These are phyloP conservation scores for Sporisorium iseilematis-ciliati DNA, from an alignment of 1,284 basidiomycete species.

Conservation along the genomic window DNA sequence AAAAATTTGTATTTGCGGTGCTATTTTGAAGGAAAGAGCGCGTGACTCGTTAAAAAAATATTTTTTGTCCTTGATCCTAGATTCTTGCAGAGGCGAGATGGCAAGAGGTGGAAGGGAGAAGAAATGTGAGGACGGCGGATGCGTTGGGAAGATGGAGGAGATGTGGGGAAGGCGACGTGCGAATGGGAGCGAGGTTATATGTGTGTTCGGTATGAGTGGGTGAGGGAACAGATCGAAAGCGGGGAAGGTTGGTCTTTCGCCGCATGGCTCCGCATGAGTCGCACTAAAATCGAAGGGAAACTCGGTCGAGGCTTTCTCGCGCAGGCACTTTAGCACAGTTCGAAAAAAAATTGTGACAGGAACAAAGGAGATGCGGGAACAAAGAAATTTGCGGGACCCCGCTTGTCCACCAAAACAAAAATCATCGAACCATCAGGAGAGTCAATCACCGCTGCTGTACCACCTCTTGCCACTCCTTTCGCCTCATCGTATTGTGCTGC, in stretches of 20 bases:
- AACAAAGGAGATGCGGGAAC: no score
- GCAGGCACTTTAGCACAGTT: constrained; percentile 4
- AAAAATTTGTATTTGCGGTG: constrained; percentile 1
- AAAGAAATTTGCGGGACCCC: constrained; percentile 1
- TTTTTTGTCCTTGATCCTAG: background rate
- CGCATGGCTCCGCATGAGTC: background rate
- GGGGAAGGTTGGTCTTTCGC: constrained; percentile 1
- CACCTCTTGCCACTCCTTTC: no score
- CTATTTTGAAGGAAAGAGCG: background rate
- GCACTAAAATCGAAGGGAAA: background rate
- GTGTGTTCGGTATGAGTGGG: background rate
- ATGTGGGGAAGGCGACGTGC: constrained; percentile 1
- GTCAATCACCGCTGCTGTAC: background rate
- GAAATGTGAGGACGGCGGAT: constrained; percentile 9
- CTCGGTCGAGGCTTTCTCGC: background rate
- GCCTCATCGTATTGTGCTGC: no score
- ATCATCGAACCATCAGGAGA: background rate
- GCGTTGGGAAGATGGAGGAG: no score
- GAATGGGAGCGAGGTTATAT: constrained; percentile 17
- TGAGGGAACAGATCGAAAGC: constrained; percentile 2
- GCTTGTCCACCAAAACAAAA: background rate
- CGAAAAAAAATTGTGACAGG: background rate
- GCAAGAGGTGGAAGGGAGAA: background rate
- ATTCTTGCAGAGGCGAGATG: constrained; percentile 1
- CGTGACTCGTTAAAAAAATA: constrained; percentile 9